phyloP scores from a whole-genome alignment of 2,329 filamentous ascomycete genomes.

The Paecilomyces dactylethromorphus region DNA sequence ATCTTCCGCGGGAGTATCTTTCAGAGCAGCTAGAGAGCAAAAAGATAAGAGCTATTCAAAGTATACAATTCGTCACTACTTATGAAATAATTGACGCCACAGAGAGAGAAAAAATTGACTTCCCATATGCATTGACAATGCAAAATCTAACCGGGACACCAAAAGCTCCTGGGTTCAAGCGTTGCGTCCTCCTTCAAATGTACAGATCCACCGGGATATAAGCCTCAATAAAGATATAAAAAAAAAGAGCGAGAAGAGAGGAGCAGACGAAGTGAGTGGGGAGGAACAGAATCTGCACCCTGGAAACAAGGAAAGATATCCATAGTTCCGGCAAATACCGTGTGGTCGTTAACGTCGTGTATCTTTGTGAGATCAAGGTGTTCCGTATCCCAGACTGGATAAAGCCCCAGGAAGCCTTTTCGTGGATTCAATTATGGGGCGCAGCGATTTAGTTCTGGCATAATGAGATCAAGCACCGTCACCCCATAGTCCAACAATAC shows the following conservation, averaged over 20 bases:
- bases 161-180: background rate
- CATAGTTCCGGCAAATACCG: background rate
- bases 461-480: slow-evolving; percentile 26
- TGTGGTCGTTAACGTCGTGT: background rate
- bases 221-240: background rate
- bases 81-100: background rate
- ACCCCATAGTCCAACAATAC: slow-evolving; percentile 44
- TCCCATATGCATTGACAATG: background rate
- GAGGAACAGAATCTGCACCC: background rate
- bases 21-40: background rate
- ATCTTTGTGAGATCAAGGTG: background rate
- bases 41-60: background rate
- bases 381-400: background rate
- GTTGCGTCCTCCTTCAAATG: background rate
- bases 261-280: background rate
- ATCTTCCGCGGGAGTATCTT: background rate
- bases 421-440: background rate
- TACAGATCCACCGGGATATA: background rate
- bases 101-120: background rate
- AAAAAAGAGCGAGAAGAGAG: background rate
- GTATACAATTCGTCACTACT: background rate
- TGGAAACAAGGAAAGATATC: background rate
- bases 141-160: background rate
- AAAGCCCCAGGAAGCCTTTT: background rate
- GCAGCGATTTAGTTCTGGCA: background rate